These are phyloP conservation scores for Collybia sp. DNA, from an alignment of 768 basidiomycete species.

Conservation along the genomic window DNA sequence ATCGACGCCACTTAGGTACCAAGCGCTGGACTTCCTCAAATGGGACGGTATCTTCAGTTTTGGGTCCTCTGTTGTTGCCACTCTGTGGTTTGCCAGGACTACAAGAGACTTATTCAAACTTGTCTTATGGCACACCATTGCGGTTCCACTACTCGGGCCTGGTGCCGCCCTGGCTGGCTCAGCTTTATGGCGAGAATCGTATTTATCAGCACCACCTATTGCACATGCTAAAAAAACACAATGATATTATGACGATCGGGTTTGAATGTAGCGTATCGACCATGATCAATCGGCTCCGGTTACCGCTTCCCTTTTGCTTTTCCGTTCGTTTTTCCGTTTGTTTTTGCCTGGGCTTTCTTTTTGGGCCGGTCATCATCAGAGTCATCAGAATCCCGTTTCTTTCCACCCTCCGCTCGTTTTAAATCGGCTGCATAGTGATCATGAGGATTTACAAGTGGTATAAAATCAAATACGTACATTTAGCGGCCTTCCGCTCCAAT, in stretches of 20 bases:
- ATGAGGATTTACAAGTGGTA: constrained; percentile 6
- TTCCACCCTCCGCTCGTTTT: constrained; percentile 37
- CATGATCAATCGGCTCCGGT: background rate
- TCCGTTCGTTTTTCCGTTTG: constrained; percentile 29
- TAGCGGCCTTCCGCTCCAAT: constrained; percentile 86
- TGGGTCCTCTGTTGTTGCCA: constrained; percentile 33
- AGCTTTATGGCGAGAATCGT: constrained; percentile 44
- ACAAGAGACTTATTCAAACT: constrained; percentile 25
- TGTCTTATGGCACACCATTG: constrained; percentile 37
- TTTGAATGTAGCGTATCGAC: constrained; percentile 2
- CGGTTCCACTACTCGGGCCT: constrained; percentile 39
- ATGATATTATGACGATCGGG: constrained; percentile 6
- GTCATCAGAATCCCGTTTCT: constrained; percentile 45
- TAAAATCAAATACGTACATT: constrained; percentile 43
- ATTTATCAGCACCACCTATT: constrained; percentile 4
- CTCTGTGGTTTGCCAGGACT: constrained; percentile 43
- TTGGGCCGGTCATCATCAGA: constrained; percentile 46
- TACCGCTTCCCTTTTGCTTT: constrained; percentile 30
- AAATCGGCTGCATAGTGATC: constrained; percentile 38
- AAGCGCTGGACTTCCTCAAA: constrained; percentile 39
- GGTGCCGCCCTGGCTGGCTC: constrained; percentile 46
- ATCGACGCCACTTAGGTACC: constrained; percentile 17
- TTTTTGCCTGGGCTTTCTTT: constrained; percentile 34
- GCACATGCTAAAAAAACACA: background rate
- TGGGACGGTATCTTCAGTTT: constrained; percentile 44